Base-by-base conservation (phyloP, 1,284 basidiomycete genomes). In the Chalciporus sp. region DNA sequence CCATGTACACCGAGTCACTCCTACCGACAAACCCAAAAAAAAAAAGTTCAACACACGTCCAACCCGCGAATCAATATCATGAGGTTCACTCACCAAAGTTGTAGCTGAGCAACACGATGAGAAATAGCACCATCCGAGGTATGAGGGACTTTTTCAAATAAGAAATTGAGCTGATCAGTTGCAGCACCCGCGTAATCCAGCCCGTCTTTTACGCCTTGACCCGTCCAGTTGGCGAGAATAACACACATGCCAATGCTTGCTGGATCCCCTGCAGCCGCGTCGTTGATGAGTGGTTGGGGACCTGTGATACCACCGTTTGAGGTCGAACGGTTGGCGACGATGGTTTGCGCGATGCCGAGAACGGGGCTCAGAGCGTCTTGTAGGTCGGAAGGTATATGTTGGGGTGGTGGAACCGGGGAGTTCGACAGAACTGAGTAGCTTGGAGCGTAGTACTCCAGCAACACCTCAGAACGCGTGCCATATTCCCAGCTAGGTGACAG, bases 1-100 rank as follows among this genome's bases (percentile, higher is more conserved):
- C 89, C 93, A 95, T 94, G 72, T 90, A 94, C 7, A 91, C 79
- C 53, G 78, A 92, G 68, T 92, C 90, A 43, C 82, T 82, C 88
- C 87, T 89, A 55, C 5, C 20, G 35, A 47, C 0, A 12, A 31
- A 41, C 29, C 27, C 23, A 23, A 23, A 23, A 23, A 23, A 23
- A 23, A 35, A 28, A 19, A 46, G 52, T 26, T 16, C 49, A 31
- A 31, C 16, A 49, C 49, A 20, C 7, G 12, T 44, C 43, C 17
- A 6, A 5, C 16, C 5, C n/a, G 33, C 37, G 27, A 52, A 4
- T n/a, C n/a, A n/a, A n/a, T n/a, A 43, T 23, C 19, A 52, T 17
- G 61, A 8, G 2, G 4, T 33, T 12, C 12, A 61, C 80, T 49
- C 55, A 88, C 88, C 89, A 91, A 11, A 91, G 76, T 63, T 92